Conservation (phyloP, 768 basidiomycete genomes). For the Lentinula raphanica region DNA sequence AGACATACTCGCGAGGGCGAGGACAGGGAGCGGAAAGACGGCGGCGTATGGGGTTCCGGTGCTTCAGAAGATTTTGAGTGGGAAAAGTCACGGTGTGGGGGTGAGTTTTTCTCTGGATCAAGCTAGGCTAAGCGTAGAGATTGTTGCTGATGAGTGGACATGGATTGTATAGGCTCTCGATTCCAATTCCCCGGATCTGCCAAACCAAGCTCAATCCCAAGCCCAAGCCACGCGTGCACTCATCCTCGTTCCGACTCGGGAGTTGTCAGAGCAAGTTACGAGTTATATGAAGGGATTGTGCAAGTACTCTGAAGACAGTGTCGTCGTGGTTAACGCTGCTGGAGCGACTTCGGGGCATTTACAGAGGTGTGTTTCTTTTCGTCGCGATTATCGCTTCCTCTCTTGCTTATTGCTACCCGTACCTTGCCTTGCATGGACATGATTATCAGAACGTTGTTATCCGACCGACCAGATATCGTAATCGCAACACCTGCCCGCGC, state of each 20-base stretch:
- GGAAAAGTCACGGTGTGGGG: constrained; percentile 74
- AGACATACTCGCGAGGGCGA: constrained; percentile 90
- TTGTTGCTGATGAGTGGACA: not conserved
- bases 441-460: constrained; percentile 26
- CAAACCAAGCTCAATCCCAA: too few species aligned
- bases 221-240: constrained; percentile 69
- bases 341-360: constrained; percentile 65
- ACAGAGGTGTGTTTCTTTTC: constrained; percentile 48
- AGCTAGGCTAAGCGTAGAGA: too few species aligned
- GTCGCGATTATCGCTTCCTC: too few species aligned
- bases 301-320: constrained; percentile 75
- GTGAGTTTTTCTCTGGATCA: constrained; percentile 24
- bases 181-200: constrained; percentile 33
- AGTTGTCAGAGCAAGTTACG: constrained; percentile 88
- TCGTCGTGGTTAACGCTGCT: constrained; percentile 65
- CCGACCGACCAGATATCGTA: constrained; percentile 75
- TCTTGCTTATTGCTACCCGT: too few species aligned
- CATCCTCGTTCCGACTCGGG: constrained; percentile 85
- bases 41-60: constrained; percentile 92
- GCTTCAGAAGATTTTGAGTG: constrained; percentile 78
- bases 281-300: constrained; percentile 59
- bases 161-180: constrained; percentile 28
- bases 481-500: constrained; percentile 75
- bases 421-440: too few species aligned
- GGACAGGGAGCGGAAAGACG: constrained; percentile 96